These are phyloP conservation scores for Botryotinia calthae DNA, from an alignment of 2,329 filamentous ascomycete genomes.

Conservation along the genomic window DNA sequence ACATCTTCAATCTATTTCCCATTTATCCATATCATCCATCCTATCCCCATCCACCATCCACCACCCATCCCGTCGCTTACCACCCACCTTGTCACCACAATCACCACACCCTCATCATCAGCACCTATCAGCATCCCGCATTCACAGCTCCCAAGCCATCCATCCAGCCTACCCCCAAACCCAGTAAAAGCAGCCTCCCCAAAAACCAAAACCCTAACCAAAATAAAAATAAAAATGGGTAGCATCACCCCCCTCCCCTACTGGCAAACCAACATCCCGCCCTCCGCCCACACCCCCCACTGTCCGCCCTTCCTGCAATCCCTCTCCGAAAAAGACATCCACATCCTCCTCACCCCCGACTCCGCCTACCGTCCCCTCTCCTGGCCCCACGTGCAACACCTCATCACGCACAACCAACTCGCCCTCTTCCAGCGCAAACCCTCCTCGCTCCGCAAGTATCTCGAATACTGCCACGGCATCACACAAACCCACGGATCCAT, in stretches of 20 bases:
- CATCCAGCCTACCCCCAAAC: background rate
- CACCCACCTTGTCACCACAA: background rate
- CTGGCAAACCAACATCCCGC: slow-evolving; percentile 80
- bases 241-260: slow-evolving; percentile 50
- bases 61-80: background rate
- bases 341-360: slow-evolving; percentile 70
- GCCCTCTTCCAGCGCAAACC: slow-evolving; percentile 75
- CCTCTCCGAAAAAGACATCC: slow-evolving; percentile 64
- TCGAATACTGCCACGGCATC: slow-evolving; percentile 64
- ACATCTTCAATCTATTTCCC: background rate
- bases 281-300: slow-evolving; percentile 55
- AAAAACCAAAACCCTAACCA: too few species aligned
- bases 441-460: slow-evolving; percentile 74
- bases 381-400: slow-evolving; percentile 24
- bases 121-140: background rate
- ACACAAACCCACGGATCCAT: slow-evolving; percentile 70
- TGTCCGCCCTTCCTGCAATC: slow-evolving; percentile 71
- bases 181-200: too few species aligned
- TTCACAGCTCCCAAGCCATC: background rate
- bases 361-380: slow-evolving; percentile 48
- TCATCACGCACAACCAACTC: slow-evolving; percentile 65
- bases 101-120: background rate
- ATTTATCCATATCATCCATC: slow-evolving; percentile 7
- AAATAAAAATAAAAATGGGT: slow-evolving; percentile 27
- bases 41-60: background rate